Conservation (phyloP, 148 eudicot species). For the Dianthus caryophyllus region DNA sequence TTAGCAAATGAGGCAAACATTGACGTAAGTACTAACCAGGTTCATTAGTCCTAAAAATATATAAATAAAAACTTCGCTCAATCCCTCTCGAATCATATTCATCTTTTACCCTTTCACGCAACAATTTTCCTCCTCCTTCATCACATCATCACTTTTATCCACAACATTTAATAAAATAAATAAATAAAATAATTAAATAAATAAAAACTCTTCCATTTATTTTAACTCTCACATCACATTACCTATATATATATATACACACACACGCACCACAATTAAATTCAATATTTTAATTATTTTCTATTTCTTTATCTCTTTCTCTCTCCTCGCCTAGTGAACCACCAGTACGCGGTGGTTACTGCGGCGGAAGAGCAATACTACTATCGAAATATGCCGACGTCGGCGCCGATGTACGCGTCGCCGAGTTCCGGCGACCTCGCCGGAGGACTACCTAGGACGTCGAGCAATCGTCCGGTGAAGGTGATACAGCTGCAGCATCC, state of each 20-base stretch:
- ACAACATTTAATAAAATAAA: no score
- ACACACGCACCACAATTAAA: no score
- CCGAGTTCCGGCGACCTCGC: conserved; percentile 49
- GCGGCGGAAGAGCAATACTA: not conserved
- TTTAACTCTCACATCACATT: not conserved
- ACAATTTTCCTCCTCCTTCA: not conserved
- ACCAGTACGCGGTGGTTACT: not conserved
- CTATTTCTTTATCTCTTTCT: no score
- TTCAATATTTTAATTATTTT: no score
- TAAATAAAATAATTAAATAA: not conserved
- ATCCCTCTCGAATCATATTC: no score
- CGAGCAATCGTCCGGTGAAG: conserved; percentile 45
- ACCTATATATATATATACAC: not conserved
- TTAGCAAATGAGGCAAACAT: not conserved
- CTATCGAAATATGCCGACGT: conserved; percentile 27
- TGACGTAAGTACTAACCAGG: not conserved
- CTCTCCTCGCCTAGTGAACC: not conserved
- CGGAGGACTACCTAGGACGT: conserved; percentile 14
- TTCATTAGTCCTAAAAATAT: not conserved
- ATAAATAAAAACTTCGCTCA: not conserved
- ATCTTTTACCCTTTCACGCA: not conserved
- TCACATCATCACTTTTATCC: no score
- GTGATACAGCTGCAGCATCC: conserved; percentile 39
- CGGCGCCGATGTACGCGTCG: conserved; percentile 45
- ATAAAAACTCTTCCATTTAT: not conserved